Evolutionary conservation across 306 rosid genomes (phyloP).

Genomic region (Echinosophora koreensis): DNA sequence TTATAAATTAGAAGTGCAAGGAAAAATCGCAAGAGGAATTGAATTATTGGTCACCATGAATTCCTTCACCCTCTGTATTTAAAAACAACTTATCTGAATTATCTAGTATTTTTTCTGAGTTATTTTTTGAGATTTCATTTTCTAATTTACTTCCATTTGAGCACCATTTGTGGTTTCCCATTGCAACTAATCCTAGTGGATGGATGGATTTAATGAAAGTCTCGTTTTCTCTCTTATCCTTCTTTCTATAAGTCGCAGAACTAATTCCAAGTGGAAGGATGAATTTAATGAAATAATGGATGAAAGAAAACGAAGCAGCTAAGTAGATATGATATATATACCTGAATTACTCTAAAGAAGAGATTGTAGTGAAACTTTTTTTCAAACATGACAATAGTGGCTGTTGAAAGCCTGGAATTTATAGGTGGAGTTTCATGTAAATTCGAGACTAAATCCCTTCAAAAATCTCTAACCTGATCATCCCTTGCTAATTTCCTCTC

Average conservation of each 20-base stretch:
- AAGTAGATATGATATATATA: not conserved
- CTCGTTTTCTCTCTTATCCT: not conserved
- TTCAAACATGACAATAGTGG: not conserved
- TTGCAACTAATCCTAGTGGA: not conserved
- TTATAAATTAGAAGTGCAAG: not conserved
- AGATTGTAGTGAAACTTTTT: not conserved
- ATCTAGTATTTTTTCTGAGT: not conserved
- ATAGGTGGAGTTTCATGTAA: not conserved
- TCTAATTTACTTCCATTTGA: not conserved
- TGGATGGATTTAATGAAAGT: not conserved
- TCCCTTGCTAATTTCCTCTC: not conserved
- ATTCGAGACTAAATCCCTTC: not conserved
- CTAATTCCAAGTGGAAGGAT: not conserved
- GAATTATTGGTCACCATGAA: constrained; percentile 1
- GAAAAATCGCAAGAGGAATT: not conserved
- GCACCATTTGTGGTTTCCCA: not conserved
- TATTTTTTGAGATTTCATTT: not conserved
- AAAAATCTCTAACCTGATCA: not conserved
- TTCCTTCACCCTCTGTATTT: not conserved
- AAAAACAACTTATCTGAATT: not conserved
- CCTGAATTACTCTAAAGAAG: not conserved
- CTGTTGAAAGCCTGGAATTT: not conserved
- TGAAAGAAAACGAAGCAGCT: not conserved
- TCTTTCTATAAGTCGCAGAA: not conserved
- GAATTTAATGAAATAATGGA: not conserved